phyloP scores from a whole-genome alignment of 1,284 basidiomycete genomes.

The Ustilago cynodontis region DNA sequence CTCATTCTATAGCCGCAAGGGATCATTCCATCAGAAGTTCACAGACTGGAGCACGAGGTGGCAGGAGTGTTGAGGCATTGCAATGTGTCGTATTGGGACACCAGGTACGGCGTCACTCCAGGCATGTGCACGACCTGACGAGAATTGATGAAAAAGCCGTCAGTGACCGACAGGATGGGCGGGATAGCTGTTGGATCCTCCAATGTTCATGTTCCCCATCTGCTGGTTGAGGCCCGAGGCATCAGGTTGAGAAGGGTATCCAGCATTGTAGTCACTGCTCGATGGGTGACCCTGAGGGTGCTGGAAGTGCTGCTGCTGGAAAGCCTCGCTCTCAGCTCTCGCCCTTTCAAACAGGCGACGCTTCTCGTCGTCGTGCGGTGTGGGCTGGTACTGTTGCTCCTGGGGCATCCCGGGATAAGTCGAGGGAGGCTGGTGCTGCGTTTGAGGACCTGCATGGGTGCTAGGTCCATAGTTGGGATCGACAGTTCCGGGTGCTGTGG shows the following conservation, averaged over 20 bases:
- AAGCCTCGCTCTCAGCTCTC: slow-evolving; percentile 63
- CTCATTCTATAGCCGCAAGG: no score
- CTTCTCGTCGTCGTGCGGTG: slow-evolving; percentile 65
- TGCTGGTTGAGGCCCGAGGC: slow-evolving; percentile 27
- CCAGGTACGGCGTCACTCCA: no score
- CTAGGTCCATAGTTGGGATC: slow-evolving; percentile 15
- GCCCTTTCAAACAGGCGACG: slow-evolving; percentile 63
- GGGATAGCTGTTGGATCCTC: slow-evolving; percentile 27
- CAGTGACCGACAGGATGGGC: slow-evolving; percentile 33
- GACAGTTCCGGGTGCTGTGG: slow-evolving; percentile 2
- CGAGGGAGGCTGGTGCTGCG: slow-evolving; percentile 19
- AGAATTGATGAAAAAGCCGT: not conserved
- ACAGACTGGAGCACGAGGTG: not conserved
- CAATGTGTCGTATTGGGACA: not conserved
- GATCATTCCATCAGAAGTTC: not conserved
- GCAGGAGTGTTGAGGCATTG: not conserved
- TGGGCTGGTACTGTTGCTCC: slow-evolving; percentile 31
- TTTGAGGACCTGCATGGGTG: slow-evolving; percentile 14
- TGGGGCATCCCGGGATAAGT: slow-evolving; percentile 17
- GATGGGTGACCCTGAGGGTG: slow-evolving; percentile 9
- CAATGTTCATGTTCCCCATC: slow-evolving; percentile 38
- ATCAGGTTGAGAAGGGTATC: slow-evolving; percentile 30
- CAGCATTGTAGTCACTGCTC: slow-evolving; percentile 19
- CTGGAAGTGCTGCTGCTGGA: slow-evolving; percentile 56
- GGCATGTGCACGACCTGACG: no score